These are phyloP conservation scores for Neltuma alba DNA, from an alignment of 306 rosid genomes.

Conservation along the genomic window DNA sequence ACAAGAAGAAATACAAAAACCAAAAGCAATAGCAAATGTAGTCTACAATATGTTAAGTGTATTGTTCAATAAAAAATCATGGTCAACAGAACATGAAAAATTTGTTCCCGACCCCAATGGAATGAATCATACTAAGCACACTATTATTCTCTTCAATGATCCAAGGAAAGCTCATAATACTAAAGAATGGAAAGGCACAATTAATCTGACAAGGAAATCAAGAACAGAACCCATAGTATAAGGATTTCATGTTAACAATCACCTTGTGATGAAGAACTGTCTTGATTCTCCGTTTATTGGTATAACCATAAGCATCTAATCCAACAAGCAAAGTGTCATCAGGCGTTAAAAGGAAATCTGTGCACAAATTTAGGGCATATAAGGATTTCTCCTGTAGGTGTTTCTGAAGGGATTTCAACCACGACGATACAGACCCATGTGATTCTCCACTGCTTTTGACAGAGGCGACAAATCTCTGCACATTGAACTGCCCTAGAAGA, in stretches of 20 bases:
- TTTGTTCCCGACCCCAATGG: neutral
- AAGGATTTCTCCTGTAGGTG: constrained; percentile 65
- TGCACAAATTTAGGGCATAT: constrained; percentile 72
- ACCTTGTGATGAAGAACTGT: constrained; percentile 73
- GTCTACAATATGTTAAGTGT: neutral
- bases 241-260: constrained; percentile 12
- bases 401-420: constrained; percentile 52
- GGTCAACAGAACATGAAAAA: constrained; percentile 1
- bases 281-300: constrained; percentile 59
- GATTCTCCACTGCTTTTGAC: constrained; percentile 49
- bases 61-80: constrained; percentile 9
- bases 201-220: constrained; percentile 20
- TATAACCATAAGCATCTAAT: constrained; percentile 59
- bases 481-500: constrained; percentile 83
- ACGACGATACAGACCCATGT: constrained; percentile 45
- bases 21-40: neutral
- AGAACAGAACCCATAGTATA: neutral
- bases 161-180: constrained; percentile 1
- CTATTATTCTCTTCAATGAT: constrained; percentile 4
- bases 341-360: constrained; percentile 63
- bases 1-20: neutral
- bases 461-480: constrained; percentile 71
- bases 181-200: neutral
- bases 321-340: constrained; percentile 70
- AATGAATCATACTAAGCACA: constrained; percentile 4